Conservation (phyloP, 768 basidiomycete species). For the Lentinula sp. region DNA sequence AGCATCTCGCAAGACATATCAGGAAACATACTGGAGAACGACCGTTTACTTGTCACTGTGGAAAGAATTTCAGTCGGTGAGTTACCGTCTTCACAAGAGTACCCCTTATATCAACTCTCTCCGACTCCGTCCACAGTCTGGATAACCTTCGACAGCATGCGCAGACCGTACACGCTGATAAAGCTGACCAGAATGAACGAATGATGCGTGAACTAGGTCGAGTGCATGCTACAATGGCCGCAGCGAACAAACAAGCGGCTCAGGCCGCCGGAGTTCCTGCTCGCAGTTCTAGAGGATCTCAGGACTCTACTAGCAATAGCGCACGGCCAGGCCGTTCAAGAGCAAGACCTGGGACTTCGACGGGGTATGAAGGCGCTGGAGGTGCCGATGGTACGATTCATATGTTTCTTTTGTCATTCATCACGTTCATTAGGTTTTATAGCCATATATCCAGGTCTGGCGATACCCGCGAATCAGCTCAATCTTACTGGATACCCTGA, state of each 20-base stretch:
- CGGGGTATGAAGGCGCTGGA: slow-evolving; percentile 56
- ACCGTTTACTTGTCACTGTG: slow-evolving; percentile 94
- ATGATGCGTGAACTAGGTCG: slow-evolving; percentile 90
- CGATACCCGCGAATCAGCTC: background rate
- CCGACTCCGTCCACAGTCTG: slow-evolving; percentile 67
- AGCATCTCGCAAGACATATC: slow-evolving; percentile 9
- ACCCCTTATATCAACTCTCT: background rate
- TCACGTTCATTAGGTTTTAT: background rate
- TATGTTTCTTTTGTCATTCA: background rate
- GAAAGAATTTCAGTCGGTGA: slow-evolving; percentile 50
- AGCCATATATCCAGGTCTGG: slow-evolving; percentile 1
- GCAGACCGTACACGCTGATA: slow-evolving; percentile 95
- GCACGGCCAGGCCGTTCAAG: slow-evolving; percentile 26
- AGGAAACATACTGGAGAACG: slow-evolving; percentile 99
- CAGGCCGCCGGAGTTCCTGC: slow-evolving; percentile 13
- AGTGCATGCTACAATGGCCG: slow-evolving; percentile 77
- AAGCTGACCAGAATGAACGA: slow-evolving; percentile 78
- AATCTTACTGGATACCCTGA: background rate
- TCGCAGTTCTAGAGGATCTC: slow-evolving; percentile 1
- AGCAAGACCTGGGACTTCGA: slow-evolving; percentile 60
- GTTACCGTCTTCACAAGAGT: background rate
- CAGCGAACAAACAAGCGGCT: slow-evolving; percentile 33
- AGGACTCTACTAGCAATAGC: slow-evolving; percentile 3
- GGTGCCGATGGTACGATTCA: background rate
- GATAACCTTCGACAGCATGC: slow-evolving; percentile 97